Evolutionary conservation across 352 stramenopile species (phyloP).

Genomic region (Globisporangium rhizosaccharum): DNA sequence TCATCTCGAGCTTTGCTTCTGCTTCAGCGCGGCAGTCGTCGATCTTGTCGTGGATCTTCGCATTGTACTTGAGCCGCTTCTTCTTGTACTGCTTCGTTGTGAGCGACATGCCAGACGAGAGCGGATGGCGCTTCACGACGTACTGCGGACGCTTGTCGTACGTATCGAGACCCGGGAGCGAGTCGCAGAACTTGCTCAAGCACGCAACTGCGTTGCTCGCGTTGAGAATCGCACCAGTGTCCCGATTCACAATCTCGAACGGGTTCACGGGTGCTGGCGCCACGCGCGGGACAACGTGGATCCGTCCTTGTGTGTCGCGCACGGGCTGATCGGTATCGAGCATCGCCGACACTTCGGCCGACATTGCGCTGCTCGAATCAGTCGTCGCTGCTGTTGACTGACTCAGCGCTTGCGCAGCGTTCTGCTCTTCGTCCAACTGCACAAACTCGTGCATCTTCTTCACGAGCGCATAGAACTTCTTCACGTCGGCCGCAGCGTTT

Average conservation of each 20-base stretch:
- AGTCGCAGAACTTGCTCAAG: constrained; percentile 79
- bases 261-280: constrained; percentile 4
- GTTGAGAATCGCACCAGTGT: constrained; percentile 64
- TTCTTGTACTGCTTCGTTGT: constrained; percentile 60
- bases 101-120: constrained; percentile 37
- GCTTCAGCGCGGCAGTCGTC: constrained; percentile 50
- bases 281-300: constrained; percentile 13
- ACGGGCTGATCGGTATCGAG: neutral
- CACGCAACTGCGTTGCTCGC: constrained; percentile 54
- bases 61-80: constrained; percentile 76
- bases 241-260: constrained; percentile 55
- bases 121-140: constrained; percentile 57
- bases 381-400: neutral
- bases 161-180: constrained; percentile 71
- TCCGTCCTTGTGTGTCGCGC: constrained; percentile 6
- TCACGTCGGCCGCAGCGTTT: constrained; percentile 24
- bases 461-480: constrained; percentile 61
- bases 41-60: constrained; percentile 75
- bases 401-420: constrained; percentile 4
- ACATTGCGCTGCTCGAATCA: neutral
- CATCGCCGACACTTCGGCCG: constrained; percentile 3
- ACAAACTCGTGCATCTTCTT: constrained; percentile 55
- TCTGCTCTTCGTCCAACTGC: constrained; percentile 38
- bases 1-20: constrained; percentile 17
- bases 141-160: constrained; percentile 80